Evolutionary conservation across 805 yeast species (phyloP), one percentile per base, ranked within the genome.

Genomic region (Pichia scutulata): DNA sequence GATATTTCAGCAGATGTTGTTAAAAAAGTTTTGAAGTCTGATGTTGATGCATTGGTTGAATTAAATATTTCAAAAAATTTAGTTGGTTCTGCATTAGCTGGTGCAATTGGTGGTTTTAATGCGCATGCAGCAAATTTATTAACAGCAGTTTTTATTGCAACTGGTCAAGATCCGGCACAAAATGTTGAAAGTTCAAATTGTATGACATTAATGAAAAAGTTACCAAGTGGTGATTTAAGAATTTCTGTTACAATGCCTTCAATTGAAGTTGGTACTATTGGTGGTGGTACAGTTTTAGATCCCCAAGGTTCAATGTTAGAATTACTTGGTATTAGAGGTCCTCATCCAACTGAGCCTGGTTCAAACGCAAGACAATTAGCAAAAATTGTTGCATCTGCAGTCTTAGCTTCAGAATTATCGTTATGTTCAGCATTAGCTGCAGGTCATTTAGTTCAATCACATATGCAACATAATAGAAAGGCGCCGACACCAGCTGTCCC

Each of bases 111-210:
- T 65, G 99, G 99, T 1, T 90, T 87, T 72, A 93, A 93, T 65
- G 99, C 99, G 0, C 99, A 93, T 60, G 98, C 99, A 48, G 95
- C 99, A 44, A 93, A 93, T 67, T 71, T 93, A 58, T 92, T 93
- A 36, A 95, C 99, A 36, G 98, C 99, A 12, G 84, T 93, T 24
- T 93, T 71, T 67, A 72, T 93, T 56, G 99, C 99, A 5, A 80
- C 96, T 52, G 99, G 99, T 51, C 99, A 93, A 74, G 99, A 93
- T 70, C 99, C 99, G n/a, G 99, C 99, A 1, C 99, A 93, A 72
- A 93, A 93, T 64, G 97, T 93, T 48, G 99, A 92, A 72, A 84
- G 95, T 53, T 89, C 97, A 30, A 92, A 90, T 70, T 93, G 99
- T 83, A 92, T 93, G 52, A 93, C 99, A 1, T 75, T 93, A 58